These are phyloP conservation scores for Pleodorina starrii DNA, from an alignment of 139 green algal species.

Conservation along the genomic window DNA sequence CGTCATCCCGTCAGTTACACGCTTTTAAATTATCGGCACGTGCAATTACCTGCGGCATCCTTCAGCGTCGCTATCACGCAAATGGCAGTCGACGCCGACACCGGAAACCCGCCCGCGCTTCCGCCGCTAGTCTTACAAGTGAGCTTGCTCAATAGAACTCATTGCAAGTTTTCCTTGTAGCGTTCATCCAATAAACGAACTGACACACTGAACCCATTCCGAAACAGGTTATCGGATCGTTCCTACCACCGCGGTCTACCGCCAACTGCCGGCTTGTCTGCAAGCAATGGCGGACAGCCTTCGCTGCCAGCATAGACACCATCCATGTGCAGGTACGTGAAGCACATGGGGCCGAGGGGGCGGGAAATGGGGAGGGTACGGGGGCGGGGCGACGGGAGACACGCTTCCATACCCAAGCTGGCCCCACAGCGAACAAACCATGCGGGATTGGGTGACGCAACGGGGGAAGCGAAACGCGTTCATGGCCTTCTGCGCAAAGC, in stretches of 20 bases:
- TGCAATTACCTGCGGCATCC: no score
- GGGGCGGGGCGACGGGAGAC: no score
- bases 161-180: background rate
- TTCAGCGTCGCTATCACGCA: no score
- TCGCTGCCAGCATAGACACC: background rate
- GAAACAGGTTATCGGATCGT: background rate
- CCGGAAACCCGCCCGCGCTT: background rate
- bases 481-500: background rate
- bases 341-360: no score
- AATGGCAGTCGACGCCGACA: background rate
- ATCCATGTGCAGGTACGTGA: slow-evolving; percentile 4
- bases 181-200: background rate
- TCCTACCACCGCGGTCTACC: background rate
- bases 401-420: no score
- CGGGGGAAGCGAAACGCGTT: no score
- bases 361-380: no score
- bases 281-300: background rate
- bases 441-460: no score
- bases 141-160: background rate
- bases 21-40: background rate
- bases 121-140: slow-evolving; percentile 19
- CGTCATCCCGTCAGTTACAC: background rate
- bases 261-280: slow-evolving; percentile 21
- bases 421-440: no score
- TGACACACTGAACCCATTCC: background rate